Conservation (phyloP, 148 eudicot genomes). For the Drosera capensis region DNA sequence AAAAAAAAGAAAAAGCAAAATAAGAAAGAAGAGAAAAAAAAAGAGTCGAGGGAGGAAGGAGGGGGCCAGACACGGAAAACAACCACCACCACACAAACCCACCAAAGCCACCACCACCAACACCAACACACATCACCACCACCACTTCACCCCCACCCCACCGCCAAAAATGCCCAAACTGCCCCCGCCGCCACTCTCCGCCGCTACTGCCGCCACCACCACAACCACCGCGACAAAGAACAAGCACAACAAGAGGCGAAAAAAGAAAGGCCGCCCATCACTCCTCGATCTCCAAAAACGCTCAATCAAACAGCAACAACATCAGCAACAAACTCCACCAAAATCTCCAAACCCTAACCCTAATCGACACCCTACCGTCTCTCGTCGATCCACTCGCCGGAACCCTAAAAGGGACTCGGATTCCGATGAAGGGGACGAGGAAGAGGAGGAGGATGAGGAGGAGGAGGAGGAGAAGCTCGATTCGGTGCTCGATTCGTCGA, state of each 20-base stretch:
- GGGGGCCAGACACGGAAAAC: too few relatives aligned
- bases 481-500: conserved; percentile 12
- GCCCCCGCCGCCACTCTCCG: too few relatives aligned
- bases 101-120: too few relatives aligned
- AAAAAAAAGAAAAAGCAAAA: too few relatives aligned
- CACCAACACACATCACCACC: too few relatives aligned
- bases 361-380: conserved; percentile 4
- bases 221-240: too few relatives aligned
- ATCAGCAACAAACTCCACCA: conserved; percentile 6
- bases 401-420: conserved; percentile 13
- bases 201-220: too few relatives aligned
- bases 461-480: conserved; percentile 18
- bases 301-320: conserved; percentile 18
- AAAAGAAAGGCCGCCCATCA: conserved; percentile 51
- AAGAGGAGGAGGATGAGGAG: conserved; percentile 4
- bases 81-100: too few relatives aligned
- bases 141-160: too few relatives aligned
- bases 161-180: too few relatives aligned
- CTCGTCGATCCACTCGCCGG: conserved; percentile 35
- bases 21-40: too few relatives aligned
- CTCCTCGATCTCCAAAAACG: conserved; percentile 42
- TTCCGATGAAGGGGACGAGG: conserved; percentile 8
- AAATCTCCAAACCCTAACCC: conserved; percentile 14
- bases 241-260: conserved; percentile 30
- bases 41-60: too few relatives aligned